Evolutionary conservation across 208 protist genomes (phyloP), one percentile per base, ranked within the genome.

Genomic region (Leishmania gerbilli): DNA sequence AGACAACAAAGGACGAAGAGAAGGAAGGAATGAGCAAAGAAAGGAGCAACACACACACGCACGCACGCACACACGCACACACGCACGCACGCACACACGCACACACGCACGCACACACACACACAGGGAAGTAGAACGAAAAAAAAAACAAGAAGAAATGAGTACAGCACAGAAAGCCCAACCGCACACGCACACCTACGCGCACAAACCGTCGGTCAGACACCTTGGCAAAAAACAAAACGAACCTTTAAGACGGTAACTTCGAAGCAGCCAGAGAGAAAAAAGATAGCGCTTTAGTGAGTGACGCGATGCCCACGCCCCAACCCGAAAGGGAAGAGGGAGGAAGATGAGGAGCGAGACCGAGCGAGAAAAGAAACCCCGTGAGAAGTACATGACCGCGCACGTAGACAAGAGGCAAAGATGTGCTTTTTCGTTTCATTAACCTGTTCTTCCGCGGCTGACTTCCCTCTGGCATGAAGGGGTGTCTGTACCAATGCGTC

Each of bases 221-320:
- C 34, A 74, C 8, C 0, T 69, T 24, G 31, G 27, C 5, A 0
- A 71, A 49, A 13, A 45, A 68, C n/a, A 6, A 49, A n/a, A 71
- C 58, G 27, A 40, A 71, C 2, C 60, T 65, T 34, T 34, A 34
- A 42, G 47, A 77, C 15, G 27, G 31, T 5, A 34, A 51, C n/a
- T 37, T 67, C 24, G 34, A 71, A 55, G 7, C 60, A 62, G 45
- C 37, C 17, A 7, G 45, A 17, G 21, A 74, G 49, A 80, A 76
- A 34, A 9, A 19, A 40, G 68, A 71, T 71, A 58, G 82, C 31
- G 60, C 5, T 67, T 68, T 31, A 74, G 71, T 51, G 19, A 45
- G 15, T 37, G 75, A 6, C 13, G 19, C 42, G 2, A 62, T 21
- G 27, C 56, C 3, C 56, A 62, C 24, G 56, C 7, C 24, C 24